Evolutionary conservation across 2,329 filamentous ascomycete species (phyloP), one percentile per base, ranked within the genome.

Genomic region (Dothistroma septosporum): DNA sequence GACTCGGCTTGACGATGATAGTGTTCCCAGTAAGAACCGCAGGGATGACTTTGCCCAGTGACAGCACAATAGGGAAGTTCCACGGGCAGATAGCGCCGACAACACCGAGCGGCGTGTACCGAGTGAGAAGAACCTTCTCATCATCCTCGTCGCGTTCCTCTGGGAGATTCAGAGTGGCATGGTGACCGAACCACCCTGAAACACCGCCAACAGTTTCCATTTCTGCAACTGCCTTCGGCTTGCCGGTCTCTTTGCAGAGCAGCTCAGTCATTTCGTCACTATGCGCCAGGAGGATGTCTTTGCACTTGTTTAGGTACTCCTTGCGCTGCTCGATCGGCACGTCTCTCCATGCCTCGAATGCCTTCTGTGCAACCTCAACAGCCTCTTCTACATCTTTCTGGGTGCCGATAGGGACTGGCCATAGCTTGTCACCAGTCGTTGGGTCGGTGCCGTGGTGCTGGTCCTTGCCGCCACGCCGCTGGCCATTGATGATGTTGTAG

Each of bases 51-150:
- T 88, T 88, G 57, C 78, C 77, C 9, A 78, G 70, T 6, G 76
- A 78, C 2, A 85, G 72, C 22, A 80, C 68, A n/a, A 87, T 70
- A 5, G 84, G 84, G 61, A 82, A 80, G 72, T 81, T 82, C 69
- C 78, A 82, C 21, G 77, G 77, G 64, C 75, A 78, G 63, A 79
- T 78, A 54, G 75, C 77, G 47, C 70, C 74, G 19, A 79, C 77
- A 28, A 82, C 78, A 63, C 79, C 79, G 22, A 81, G 73, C 24
- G 79, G 77, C 16, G 74, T 76, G 70, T 78, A 82, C 59, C 77
- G 74, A 28, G 78, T 79, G 61, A 76, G 76, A 53, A 80, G 67
- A 33, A 74, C 74, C 73, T 80, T 80, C 68, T 80, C 77, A 35
- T 79, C 77, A 58, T 80, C 78, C 66, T 77, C 75, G 31, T 76